Evolutionary conservation across 768 basidiomycete genomes (phyloP).

Genomic region (Leccinum disarticulatum): DNA sequence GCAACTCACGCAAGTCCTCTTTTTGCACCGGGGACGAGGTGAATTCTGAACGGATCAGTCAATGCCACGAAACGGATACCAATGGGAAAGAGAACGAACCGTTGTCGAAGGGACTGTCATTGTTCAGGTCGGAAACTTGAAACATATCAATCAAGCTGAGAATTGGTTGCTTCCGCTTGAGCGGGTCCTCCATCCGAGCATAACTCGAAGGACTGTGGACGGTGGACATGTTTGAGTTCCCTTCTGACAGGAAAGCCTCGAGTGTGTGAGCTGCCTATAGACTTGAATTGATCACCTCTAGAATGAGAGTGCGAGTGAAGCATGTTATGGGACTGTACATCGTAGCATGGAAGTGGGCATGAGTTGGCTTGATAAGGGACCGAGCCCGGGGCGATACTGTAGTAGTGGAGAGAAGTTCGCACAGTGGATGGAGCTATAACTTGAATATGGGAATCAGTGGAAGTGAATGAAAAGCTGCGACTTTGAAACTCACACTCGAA

Average conservation of each 20-base stretch:
- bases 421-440: conserved; percentile 24
- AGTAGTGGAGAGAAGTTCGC: conserved; percentile 16
- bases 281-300: conserved; percentile 14
- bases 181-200: conserved; percentile 32
- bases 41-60: conserved; percentile 18
- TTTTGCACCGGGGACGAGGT: conserved; percentile 37
- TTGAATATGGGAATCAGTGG: conserved; percentile 28
- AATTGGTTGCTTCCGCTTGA: conserved; percentile 45
- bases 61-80: conserved; percentile 3
- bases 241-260: conserved; percentile 28
- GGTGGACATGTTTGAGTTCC: conserved; percentile 23
- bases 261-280: conserved; percentile 22
- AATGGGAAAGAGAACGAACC: conserved; percentile 27
- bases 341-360: conserved; percentile 26
- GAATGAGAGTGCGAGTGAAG: conserved; percentile 27
- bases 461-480: conserved; percentile 28
- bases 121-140: conserved; percentile 37
- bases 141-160: conserved; percentile 48
- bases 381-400: conserved; percentile 24
- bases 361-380: conserved; percentile 22
- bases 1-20: conserved; percentile 42
- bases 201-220: conserved; percentile 23
- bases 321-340: conserved; percentile 30
- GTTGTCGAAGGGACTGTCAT: conserved; percentile 36
- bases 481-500: conserved; percentile 35